Conservation (phyloP, 805 yeast species). For the Metschnikowia shivogae region DNA sequence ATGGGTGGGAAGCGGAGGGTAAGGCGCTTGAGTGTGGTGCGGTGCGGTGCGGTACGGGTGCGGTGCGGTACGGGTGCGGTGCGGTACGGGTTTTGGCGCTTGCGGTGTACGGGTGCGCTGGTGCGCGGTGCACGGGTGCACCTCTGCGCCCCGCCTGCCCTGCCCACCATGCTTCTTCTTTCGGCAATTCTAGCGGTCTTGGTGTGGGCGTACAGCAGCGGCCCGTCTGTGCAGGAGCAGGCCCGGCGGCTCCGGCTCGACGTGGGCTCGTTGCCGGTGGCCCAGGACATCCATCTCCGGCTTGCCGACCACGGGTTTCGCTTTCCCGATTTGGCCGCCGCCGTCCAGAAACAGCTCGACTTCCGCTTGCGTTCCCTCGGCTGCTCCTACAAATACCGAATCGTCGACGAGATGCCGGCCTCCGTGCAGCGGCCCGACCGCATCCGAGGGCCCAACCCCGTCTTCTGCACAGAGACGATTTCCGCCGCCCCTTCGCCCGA, state of each 20-base stretch:
- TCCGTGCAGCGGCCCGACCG: conserved; percentile 5
- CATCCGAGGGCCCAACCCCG: neutral
- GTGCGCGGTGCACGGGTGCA: neutral
- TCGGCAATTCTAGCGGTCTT: neutral
- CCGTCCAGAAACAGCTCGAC: conserved; percentile 35
- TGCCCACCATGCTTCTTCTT: conserved; percentile 6
- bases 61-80: no score
- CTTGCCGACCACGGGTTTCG: conserved; percentile 41
- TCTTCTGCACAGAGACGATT: neutral
- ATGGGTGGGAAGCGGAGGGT: conserved; percentile 7
- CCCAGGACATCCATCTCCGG: conserved; percentile 23
- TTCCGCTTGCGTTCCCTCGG: conserved; percentile 6
- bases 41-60: neutral
- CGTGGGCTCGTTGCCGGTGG: conserved; percentile 12
- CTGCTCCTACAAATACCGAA: conserved; percentile 10
- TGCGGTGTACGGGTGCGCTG: neutral
- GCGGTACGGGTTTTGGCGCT: neutral
- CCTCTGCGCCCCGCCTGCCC: neutral
- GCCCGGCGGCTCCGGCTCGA: conserved; percentile 9
- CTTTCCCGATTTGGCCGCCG: conserved; percentile 66
- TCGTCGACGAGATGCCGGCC: conserved; percentile 13
- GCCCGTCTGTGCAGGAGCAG: neutral
- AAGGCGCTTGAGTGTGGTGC: no score
- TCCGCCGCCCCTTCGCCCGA: no score
- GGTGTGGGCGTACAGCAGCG: neutral